Base-by-base conservation (phyloP, 768 basidiomycete genomes). In the Imleria badia region DNA sequence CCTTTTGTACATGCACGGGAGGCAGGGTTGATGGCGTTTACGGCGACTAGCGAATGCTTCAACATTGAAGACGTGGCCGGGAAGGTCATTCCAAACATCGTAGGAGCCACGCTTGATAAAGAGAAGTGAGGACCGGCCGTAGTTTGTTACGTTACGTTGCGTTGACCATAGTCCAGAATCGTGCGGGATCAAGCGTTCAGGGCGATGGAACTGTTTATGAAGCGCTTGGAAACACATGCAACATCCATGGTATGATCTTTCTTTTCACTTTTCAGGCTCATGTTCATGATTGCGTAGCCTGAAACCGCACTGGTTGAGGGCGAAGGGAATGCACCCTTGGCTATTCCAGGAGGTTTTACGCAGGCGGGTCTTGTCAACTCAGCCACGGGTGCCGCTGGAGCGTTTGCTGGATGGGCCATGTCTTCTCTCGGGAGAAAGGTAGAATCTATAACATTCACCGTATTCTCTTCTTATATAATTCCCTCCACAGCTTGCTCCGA, bases 101-200 rank as follows among this genome's bases (percentile, higher is more conserved):
- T 88, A 3, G 85, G 84, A 45, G 80, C 89, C 1, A 72, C 94
- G 66, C 78, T 98, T 17, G 96, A 98, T 67, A 88, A 87, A 67
- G 96, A 99, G 69, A 98, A 95, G 95, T 97, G 64, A 52, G 83
- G 62, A 8, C 9, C 10, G n/a, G n/a, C n/a, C n/a, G 4, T 17
- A 2, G 10, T 31, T 54, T 6, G 5, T 15, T 20, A 1, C 43
- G 14, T 51, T 3, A 10, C 19, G 5, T 39, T 52, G 26, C 17
- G 30, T 54, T 50, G 45, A 48, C 30, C 14, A 17, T 14, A 26
- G 4, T 46, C 19, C 61, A 98, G 96, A 62, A 70, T 92, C 8
- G 96, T 98, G 1, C 83, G 97, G 19, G 95, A 98, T 71, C 96
- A 98, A 64, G 96, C 92, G 3, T 98, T 96, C 79, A 96, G 91